phyloP scores from a whole-genome alignment of 2,329 filamentous ascomycete genomes.

The Aureobasidium sp. region DNA sequence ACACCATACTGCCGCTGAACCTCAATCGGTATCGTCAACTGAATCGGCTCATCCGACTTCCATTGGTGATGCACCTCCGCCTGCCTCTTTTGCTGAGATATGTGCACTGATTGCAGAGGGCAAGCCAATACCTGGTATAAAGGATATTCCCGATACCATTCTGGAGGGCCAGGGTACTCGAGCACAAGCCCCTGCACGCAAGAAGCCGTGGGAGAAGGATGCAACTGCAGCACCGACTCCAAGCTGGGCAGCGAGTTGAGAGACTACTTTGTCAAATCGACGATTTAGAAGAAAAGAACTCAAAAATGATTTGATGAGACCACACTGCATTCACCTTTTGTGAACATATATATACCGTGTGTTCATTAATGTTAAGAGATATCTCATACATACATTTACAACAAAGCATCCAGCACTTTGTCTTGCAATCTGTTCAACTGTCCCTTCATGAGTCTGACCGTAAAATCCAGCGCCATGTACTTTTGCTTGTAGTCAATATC shows the following conservation, averaged over 20 bases:
- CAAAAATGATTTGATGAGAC: background rate
- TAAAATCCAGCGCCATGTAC: constrained; percentile 27
- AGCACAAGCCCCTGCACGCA: constrained; percentile 46
- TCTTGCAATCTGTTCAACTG: constrained; percentile 28
- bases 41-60: constrained; percentile 11
- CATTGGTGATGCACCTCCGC: constrained; percentile 58
- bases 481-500: constrained; percentile 26
- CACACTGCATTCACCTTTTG: background rate
- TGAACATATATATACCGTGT: background rate
- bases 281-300: no score
- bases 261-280: no score
- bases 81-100: constrained; percentile 76
- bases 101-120: constrained; percentile 78
- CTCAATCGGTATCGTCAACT: constrained; percentile 7
- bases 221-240: constrained; percentile 10
- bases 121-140: constrained; percentile 78
- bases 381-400: constrained; percentile 5
- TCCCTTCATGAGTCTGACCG: constrained; percentile 25
- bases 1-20: background rate
- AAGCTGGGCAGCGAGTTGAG: constrained; percentile 1
- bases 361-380: background rate
- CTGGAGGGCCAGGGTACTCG: constrained; percentile 60
- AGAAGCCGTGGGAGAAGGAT: constrained; percentile 76
- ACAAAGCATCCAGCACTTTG: constrained; percentile 24
- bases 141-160: constrained; percentile 75